phyloP scores from a whole-genome alignment of 768 basidiomycete species.

The Leccinum sublutescens region DNA sequence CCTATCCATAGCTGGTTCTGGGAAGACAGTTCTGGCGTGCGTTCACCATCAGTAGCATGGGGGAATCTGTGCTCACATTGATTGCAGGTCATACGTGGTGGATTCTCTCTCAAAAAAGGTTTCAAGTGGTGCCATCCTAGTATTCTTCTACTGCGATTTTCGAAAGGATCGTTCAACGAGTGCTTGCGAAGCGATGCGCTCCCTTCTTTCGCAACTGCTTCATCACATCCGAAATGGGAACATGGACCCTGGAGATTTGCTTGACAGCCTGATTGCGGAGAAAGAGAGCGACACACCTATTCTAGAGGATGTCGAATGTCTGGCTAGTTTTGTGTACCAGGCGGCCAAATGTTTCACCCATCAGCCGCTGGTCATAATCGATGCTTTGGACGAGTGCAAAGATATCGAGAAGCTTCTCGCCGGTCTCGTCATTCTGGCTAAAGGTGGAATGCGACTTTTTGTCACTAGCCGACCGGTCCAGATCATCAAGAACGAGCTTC shows the following conservation, averaged over 20 bases:
- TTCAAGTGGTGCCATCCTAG: neutral
- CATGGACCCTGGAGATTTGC: neutral
- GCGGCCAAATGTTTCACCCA: neutral
- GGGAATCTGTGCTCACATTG: neutral
- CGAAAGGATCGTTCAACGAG: slow-evolving; percentile 3
- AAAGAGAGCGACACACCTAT: neutral
- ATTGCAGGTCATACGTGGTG: slow-evolving; percentile 6
- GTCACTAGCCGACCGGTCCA: too few relatives aligned
- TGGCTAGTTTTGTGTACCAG: slow-evolving; percentile 2
- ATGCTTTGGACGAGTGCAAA: too few relatives aligned
- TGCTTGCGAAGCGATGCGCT: slow-evolving; percentile 13
- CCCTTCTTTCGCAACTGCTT: slow-evolving; percentile 16
- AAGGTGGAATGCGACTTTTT: too few relatives aligned
- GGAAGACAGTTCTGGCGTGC: slow-evolving; percentile 20
- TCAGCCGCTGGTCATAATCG: too few relatives aligned
- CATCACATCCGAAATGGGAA: neutral
- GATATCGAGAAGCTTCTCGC: too few relatives aligned
- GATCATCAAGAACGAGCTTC: too few relatives aligned
- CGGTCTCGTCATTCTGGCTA: too few relatives aligned
- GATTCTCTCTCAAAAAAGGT: neutral
- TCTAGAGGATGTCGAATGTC: slow-evolving; percentile 1
- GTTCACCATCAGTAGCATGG: neutral
- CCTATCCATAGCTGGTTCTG: slow-evolving; percentile 12
- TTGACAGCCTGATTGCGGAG: neutral
- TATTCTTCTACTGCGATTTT: slow-evolving; percentile 24